Evolutionary conservation across 768 basidiomycete species (phyloP), one percentile per base, ranked within the genome.

Genomic region (Lentinula edodes): DNA sequence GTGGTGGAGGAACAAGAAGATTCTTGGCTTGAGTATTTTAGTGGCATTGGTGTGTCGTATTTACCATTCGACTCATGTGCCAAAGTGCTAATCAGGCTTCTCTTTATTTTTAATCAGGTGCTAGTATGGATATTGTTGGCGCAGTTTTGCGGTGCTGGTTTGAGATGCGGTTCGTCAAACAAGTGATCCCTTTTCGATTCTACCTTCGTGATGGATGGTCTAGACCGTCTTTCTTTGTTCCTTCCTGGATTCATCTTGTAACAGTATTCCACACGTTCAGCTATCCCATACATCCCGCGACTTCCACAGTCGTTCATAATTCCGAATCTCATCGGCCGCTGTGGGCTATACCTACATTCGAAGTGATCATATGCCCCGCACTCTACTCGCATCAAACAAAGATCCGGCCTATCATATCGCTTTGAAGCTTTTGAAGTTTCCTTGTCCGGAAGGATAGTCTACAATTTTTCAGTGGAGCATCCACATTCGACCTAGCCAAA

Each of bases 1-100:
- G 90, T 93, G 91, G 88, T 94, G 92, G 92, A 85, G 83, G 75
- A 93, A 89, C 65, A 85, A 75, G 67, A 90, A 87, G 74, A 79
- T 88, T 28, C 62, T 89, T 65, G 83, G 80, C 6, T 74, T 98
- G 34, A 83, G 83, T 59, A 75, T 88, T 18, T 69, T 93, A 35
- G 89, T 95, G n/a, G 87, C 71, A 15, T 65, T 93, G 70, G 88
- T 89, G 68, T 70, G 85, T 78, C 63, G 46, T 8, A 38, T 20
- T 53, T 2, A 13, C 5, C 23, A 20, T 23, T 3, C 35, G 52
- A 46, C 32, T 39, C 38, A 28, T 52, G 10, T 23, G 18, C 8
- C 13, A 13, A 7, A n/a, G 23, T 12, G 18, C n/a, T 23, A 12
- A 48, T 48, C n/a, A 48, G 18, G 20, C 28, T 9, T 23, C 23